Percentiles rank a stretch among this genome's conserved stretches.
phyloP scores from a whole-genome alignment of 2,329 filamentous ascomycete genomes.

The Chaetomium sp. region DNA sequence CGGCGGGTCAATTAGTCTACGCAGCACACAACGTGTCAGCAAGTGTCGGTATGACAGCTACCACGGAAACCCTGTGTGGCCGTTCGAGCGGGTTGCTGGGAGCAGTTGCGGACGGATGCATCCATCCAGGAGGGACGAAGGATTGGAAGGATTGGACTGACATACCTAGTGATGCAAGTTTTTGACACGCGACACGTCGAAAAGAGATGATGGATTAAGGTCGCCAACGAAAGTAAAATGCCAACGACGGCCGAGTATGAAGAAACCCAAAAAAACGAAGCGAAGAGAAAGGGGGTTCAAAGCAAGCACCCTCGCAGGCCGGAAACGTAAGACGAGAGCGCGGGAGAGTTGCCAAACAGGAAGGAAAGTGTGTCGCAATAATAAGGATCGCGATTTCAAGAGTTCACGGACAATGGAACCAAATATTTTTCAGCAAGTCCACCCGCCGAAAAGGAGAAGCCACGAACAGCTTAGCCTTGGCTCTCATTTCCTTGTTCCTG shows the following conservation, averaged over 20 bases:
- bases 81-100: neutral
- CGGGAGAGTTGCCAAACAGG: conserved; percentile 24
- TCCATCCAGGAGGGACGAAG: neutral
- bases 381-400: conserved; percentile 26
- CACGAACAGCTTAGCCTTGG: conserved; percentile 24
- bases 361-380: conserved; percentile 24
- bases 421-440: conserved; percentile 35
- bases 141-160: neutral
- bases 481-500: conserved; percentile 37
- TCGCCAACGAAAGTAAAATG: conserved; percentile 20
- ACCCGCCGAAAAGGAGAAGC: conserved; percentile 32
- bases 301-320: conserved; percentile 24
- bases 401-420: conserved; percentile 21
- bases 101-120: neutral
- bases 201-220: conserved; percentile 9
- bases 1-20: conserved; percentile 19
- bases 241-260: conserved; percentile 35
- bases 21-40: conserved; percentile 16
- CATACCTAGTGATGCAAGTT: conserved; percentile 15
- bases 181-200: conserved; percentile 21
- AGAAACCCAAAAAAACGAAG: conserved; percentile 34
- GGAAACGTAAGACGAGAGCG: conserved; percentile 16
- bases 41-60: neutral
- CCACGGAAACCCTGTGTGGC: neutral
- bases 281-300: conserved; percentile 38